Evolutionary conservation across 2,329 filamentous ascomycete species (phyloP), one percentile per base, ranked within the genome.

Genomic region (Colletotrichum melonis): DNA sequence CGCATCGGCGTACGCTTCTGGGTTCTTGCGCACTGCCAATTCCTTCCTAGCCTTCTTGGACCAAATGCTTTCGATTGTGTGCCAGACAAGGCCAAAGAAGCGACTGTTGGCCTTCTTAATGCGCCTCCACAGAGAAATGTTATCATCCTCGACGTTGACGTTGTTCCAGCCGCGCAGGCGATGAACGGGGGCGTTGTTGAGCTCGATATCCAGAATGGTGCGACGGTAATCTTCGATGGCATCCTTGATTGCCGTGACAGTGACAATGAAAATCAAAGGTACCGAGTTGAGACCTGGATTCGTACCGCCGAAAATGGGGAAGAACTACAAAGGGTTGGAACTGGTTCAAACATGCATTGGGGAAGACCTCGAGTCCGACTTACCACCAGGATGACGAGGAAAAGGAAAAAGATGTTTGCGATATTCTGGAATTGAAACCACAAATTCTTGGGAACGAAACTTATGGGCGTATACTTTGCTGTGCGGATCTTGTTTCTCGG

Each of bases 341-440:
- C 69, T 55, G 24, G 54, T 52, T 66, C 69, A 49, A 73, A 26
- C n/a, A 38, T 38, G 32, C 5, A 49, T 32, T 8, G 52, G 32
- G 9, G 55, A 52, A 5, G 62, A 38, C 42, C 28, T 68, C 32
- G 30, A 32, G 42, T 63, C 26, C 57, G 62, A 81, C 95, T 88
- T 92, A 98, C 97, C 79, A 93, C 92, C 73, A 99, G 89, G 80
- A 99, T 97, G 81, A 98, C 95, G 78, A 96, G 90, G 85, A 98
- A 98, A 78, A 98, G 88, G 89, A 99, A 99, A 85, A 98, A 99
- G 67, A 98, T 93, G 83, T 99, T 99, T 80, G 97, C 97, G 79
- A 99, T 93, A 80, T 98, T 98, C 84, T 99, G 96, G 81, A 99
- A 98, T 83, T 99, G 97, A 76, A 97, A 94, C 91, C 93, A 99